Evolutionary conservation across 2,329 filamentous ascomycete genomes (phyloP).

Genomic region (Lachnellula hyalina): DNA sequence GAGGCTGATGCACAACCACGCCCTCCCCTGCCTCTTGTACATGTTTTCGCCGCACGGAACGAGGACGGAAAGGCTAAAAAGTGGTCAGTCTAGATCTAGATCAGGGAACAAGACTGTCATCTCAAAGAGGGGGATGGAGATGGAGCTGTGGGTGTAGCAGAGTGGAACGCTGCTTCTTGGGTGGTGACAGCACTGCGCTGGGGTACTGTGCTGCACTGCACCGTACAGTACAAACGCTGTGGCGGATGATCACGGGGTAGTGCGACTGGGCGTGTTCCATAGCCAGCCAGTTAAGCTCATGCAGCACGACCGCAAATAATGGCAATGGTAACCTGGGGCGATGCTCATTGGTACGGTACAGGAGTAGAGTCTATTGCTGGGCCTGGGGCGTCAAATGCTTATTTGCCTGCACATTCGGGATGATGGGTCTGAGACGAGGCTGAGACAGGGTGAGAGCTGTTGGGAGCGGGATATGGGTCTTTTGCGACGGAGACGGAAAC

Average conservation of each 20-base stretch:
- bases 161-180: not conserved
- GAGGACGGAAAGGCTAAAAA: not conserved
- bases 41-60: conserved; percentile 13
- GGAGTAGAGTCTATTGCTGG: too few species aligned
- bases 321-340: not conserved
- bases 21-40: not conserved
- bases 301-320: not conserved
- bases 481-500: not conserved
- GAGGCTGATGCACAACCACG: not conserved
- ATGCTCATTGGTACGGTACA: not conserved
- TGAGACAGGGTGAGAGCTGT: conserved; percentile 10
- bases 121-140: conserved; percentile 4
- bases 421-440: conserved; percentile 11
- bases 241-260: conserved; percentile 17
- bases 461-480: not conserved
- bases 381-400: not conserved
- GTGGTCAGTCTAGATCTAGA: not conserved
- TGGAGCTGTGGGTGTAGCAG: conserved; percentile 16
- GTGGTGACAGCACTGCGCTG: not conserved
- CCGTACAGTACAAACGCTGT: not conserved
- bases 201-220: not conserved
- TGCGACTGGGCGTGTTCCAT: conserved; percentile 16
- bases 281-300: not conserved
- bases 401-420: conserved; percentile 1
- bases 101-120: conserved; percentile 8